Evolutionary conservation across 805 yeast species (phyloP).

Genomic region (Ogataea paraovalis): DNA sequence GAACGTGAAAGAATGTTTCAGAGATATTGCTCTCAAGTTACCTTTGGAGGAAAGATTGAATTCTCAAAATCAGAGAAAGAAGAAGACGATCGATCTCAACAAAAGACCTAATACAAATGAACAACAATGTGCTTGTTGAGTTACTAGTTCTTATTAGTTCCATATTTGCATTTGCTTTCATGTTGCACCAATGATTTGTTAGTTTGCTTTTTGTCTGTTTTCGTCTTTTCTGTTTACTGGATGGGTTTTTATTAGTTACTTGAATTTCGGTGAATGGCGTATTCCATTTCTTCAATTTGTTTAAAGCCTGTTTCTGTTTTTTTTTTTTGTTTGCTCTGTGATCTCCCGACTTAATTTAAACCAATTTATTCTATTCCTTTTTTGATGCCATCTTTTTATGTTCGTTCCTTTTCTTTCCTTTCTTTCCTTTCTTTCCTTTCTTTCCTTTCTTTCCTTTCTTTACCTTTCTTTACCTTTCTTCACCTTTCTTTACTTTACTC

Average conservation of each 20-base stretch:
- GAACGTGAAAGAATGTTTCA: slow-evolving; percentile 45
- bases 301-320: not conserved
- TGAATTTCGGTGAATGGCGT: no score
- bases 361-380: no score
- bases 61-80: slow-evolving; percentile 19
- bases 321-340: not conserved
- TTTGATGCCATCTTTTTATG: no score
- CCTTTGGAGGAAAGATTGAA: slow-evolving; percentile 28
- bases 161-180: not conserved
- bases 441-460: not conserved
- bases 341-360: no score
- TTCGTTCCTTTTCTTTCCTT: no score
- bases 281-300: no score
- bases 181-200: not conserved
- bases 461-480: not conserved
- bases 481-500: not conserved
- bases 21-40: slow-evolving; percentile 46
- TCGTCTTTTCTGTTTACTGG: not conserved
- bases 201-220: not conserved
- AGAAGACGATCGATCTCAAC: slow-evolving; percentile 27
- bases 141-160: not conserved
- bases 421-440: not conserved
- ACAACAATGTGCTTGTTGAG: slow-evolving; percentile 30
- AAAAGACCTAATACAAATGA: slow-evolving; percentile 31
- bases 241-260: not conserved